Evolutionary conservation across 768 basidiomycete genomes (phyloP), one percentile per base, ranked within the genome.

Genomic region (Trametes sanguinea): DNA sequence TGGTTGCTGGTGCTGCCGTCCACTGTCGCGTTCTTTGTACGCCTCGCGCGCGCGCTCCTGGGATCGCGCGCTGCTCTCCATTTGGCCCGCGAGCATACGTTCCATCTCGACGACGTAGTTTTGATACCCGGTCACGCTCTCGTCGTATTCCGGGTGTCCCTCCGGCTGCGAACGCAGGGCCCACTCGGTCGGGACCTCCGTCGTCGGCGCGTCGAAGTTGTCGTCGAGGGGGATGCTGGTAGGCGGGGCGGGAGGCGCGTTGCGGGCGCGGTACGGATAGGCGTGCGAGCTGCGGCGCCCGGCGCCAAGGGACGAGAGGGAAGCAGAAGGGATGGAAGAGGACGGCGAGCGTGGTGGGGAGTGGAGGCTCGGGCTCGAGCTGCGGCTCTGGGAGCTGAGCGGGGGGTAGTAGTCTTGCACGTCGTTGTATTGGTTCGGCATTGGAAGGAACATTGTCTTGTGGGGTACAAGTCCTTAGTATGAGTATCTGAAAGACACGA

Each of bases 41-140:
- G 53, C 57, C 27, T 63, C 51, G 47, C 53, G 55, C 42, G 32
- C 39, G 42, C 63, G 54, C 54, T 64, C 63, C 54, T 64, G 63
- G 50, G 58, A 47, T 17, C 58, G 63, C 9, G 63, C 63, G 17
- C 52, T 58, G 50, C 48, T 64, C 54, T 64, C 63, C 54, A 60
- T 58, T 59, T 67, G 68, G 45, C 65, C 66, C 17, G 56, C 55
- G 55, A 71, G 65, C 68, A 71, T 71, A 53, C 68, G 64, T 65
- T 72, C 71, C 67, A 72, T 72, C 61, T 72, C 71, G 50, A 61
- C 60, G 22, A 72, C 69, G 63, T 69, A 72, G 66, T 71, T 71
- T 50, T 64, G 65, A 56, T 72, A 72, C 43, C 71, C 71, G 57
- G 63, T 69, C 51, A 72, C 63, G 46, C 67, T 68, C 51, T 71